Conservation (phyloP, 257 asterid genomes). For the Primulina eburnea region DNA sequence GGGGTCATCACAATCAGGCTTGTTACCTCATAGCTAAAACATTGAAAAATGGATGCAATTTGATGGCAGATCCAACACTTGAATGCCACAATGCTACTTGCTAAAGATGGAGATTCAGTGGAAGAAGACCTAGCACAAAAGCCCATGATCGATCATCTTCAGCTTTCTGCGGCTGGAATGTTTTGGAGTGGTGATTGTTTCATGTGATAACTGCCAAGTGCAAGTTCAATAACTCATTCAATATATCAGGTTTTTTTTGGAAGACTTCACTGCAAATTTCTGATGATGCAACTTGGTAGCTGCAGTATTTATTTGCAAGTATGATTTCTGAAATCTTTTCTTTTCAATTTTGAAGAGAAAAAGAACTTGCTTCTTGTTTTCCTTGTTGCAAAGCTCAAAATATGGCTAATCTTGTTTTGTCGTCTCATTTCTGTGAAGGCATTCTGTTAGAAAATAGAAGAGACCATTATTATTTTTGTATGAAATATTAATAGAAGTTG, state of each 20-base stretch:
- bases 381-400: background rate
- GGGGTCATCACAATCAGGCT: slow-evolving; percentile 14
- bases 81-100: background rate
- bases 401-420: background rate
- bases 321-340: background rate
- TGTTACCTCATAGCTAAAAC: background rate
- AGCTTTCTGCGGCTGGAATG: background rate
- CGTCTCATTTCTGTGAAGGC: too few relatives aligned
- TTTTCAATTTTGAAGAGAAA: too few relatives aligned
- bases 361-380: background rate
- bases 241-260: too few relatives aligned
- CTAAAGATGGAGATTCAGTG: background rate
- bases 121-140: background rate
- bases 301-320: background rate
- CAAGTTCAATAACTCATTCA: background rate
- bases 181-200: background rate
- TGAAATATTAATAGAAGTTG: background rate
- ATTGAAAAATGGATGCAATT: background rate
- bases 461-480: background rate
- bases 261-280: background rate
- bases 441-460: background rate
- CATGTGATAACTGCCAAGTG: background rate
- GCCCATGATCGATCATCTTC: background rate
- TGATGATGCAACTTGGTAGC: background rate
- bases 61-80: background rate